Evolutionary conservation across 2,329 filamentous ascomycete species (phyloP), one percentile per base, ranked within the genome.

Genomic region (Penicillium vulpinum): DNA sequence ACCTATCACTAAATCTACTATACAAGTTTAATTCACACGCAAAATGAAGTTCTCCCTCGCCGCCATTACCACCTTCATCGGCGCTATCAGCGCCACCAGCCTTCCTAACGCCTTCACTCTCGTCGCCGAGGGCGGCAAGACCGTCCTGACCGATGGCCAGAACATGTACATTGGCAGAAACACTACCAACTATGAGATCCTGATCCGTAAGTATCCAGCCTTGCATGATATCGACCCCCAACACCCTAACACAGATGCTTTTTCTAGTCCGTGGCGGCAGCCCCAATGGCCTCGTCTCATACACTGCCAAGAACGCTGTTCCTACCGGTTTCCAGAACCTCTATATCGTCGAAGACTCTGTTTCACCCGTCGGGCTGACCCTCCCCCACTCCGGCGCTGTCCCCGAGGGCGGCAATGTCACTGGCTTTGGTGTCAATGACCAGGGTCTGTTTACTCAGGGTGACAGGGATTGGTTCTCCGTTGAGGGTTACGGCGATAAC

Each of bases 261-360:
- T 45, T 31, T 22, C 18, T 45, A 68, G 66, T 70, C 59, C 62
- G 56, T 49, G 55, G 58, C 36, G 54, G 51, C 36, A 52, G 43
- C 51, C 36, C 58, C 26, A 65, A 60, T 53, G 64, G 62, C 33
- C 55, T 54, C n/a, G 58, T 70, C 40, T 59, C 61, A 28, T 70
- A 62, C 64, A 68, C 66, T 35, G 59, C 64, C 28, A 49, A 66
- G 57, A 10, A 56, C 44, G 50, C 49, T 16, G 58, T 60, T 29
- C 67, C 67, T 10, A 70, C 67, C 6, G 68, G 59, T 47, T 70
- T 64, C 61, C 68, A 70, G 58, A 68, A 52, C 63, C 60, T 70
- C 11, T 70, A 64, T 55, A 54, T 70, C 22, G 47, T 70, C 18
- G 62, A 68, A 40, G 43, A 70, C 45, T 33, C 44, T 10, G 64